A percentile compares a stretch with the other conserved stretches of the same genome.
phyloP scores from a whole-genome alignment of 208 protist species.

The Porcisia deanei region DNA sequence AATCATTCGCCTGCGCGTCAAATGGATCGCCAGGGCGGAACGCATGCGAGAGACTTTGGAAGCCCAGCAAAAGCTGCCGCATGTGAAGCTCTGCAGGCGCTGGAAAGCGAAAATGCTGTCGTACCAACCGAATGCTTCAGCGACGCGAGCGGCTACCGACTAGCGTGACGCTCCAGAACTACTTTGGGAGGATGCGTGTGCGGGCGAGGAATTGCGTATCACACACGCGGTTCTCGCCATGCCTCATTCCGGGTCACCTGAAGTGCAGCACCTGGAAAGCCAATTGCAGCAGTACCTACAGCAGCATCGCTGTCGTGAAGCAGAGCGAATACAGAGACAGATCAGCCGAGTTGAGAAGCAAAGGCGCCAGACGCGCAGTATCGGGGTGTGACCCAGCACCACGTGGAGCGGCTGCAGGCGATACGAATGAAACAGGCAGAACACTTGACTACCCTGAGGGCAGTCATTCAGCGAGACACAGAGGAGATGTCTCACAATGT shows the following conservation, averaged over 20 bases:
- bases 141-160: constrained; percentile 29
- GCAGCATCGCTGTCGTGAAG: constrained; percentile 49
- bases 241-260: constrained; percentile 9
- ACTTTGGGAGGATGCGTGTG: constrained; percentile 27
- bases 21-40: constrained; percentile 28
- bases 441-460: constrained; percentile 13
- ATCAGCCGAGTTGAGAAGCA: constrained; percentile 31
- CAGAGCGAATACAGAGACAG: constrained; percentile 32
- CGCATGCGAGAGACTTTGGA: constrained; percentile 26
- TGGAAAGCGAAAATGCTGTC: constrained; percentile 40
- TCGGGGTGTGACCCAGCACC: constrained; percentile 16
- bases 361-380: constrained; percentile 29
- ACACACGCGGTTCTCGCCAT: not conserved
- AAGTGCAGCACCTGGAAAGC: constrained; percentile 27
- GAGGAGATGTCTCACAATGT: constrained; percentile 24
- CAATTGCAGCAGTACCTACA: constrained; percentile 33
- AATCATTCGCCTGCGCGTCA: constrained; percentile 42
- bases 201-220: constrained; percentile 1
- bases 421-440: constrained; percentile 8
- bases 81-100: constrained; percentile 37
- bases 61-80: constrained; percentile 39
- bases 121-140: constrained; percentile 39
- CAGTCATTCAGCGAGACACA: constrained; percentile 12
- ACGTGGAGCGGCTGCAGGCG: constrained; percentile 27
- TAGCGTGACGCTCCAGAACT: constrained; percentile 36